Evolutionary conservation across 140 eudicot species (phyloP), one percentile per base, ranked within the genome.

Genomic region (Bidens hawaiensis): DNA sequence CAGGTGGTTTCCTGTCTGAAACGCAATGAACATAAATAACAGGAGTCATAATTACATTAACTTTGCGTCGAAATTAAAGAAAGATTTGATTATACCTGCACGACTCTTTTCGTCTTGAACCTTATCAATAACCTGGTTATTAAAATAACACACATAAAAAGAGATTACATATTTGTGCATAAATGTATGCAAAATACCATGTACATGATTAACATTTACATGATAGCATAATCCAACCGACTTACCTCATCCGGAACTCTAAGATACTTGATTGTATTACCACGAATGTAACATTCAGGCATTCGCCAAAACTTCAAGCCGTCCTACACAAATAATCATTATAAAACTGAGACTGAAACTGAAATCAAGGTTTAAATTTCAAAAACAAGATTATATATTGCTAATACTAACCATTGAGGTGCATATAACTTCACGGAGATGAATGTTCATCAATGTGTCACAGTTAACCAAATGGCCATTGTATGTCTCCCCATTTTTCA

Each of bases 401-500:
- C 6, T 30, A 30, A 30, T 2, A 30, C 34, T 3, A 2, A 30
- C 34, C 34, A 4, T 30, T 8, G 34, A 30, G 62, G 96, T 88
- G 64, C 94, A 88, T 2, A 88, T 88, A 55, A 88, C 96, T 82
- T 84, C 96, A 51, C 96, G 89, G 18, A 88, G 96, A 82, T 88
- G 96, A 42, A 88, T 88, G 60, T 88, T 88, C 96, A 88, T 88
- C 96, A 94, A 88, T 3, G 94, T 84, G 64, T 87, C 95, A 36
- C 96, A 88, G 62, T 88, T 84, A 9, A 88, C 96, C 88, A 88
- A 73, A 70, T 84, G 96, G 54, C 96, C 96, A 49, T 88, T 88
- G 74, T 88, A 88, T 33, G 96, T 88, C 81, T 88, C 96, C 58
- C 94, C 96, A 67, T 88, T 88, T 72, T 88, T 88, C 82, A 88